Percentiles rank a stretch among this genome's conserved stretches.
These are phyloP conservation scores for Byssochlamys sp. DNA, from an alignment of 2,329 filamentous ascomycete species.

Conservation along the genomic window DNA sequence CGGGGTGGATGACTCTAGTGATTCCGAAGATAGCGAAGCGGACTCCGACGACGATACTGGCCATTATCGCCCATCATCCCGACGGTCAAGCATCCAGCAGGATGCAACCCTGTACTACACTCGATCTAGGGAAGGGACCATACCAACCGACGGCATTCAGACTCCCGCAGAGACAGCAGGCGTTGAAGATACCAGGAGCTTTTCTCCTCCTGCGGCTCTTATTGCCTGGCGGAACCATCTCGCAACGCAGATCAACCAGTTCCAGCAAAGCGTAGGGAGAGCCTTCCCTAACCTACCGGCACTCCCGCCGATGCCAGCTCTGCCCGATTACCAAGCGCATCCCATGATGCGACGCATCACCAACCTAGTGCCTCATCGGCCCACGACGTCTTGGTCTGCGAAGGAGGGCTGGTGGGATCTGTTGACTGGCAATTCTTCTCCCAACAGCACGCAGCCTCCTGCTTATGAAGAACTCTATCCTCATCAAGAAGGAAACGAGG, in stretches of 20 bases:
- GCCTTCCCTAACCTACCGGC: constrained; percentile 54
- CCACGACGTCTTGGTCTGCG: constrained; percentile 36
- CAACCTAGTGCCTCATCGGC: constrained; percentile 60
- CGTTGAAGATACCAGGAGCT: constrained; percentile 19
- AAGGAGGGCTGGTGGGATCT: constrained; percentile 58
- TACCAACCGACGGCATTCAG: constrained; percentile 9
- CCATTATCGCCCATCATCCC: constrained; percentile 21
- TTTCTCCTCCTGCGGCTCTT: constrained; percentile 53
- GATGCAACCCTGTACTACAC: constrained; percentile 16
- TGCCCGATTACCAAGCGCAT: constrained; percentile 65
- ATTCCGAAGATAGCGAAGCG: constrained; percentile 16
- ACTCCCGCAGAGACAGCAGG: constrained; percentile 18
- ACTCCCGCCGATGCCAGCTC: constrained; percentile 52
- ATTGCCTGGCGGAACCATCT: constrained; percentile 65
- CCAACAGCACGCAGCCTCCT: constrained; percentile 51
- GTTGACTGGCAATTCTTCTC: constrained; percentile 42
- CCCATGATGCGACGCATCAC: constrained; percentile 64
- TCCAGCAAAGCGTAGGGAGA: constrained; percentile 61
- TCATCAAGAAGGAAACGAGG: constrained; percentile 23
- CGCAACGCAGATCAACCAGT: constrained; percentile 62
- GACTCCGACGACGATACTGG: constrained; percentile 14
- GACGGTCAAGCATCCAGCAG: constrained; percentile 28
- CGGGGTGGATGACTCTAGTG: constrained; percentile 31
- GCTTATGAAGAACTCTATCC: constrained; percentile 74
- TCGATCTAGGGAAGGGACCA: constrained; percentile 8